Evolutionary conservation across 352 stramenopile species (phyloP), one percentile per base, ranked within the genome.

Genomic region (Globisporangium radiosum): DNA sequence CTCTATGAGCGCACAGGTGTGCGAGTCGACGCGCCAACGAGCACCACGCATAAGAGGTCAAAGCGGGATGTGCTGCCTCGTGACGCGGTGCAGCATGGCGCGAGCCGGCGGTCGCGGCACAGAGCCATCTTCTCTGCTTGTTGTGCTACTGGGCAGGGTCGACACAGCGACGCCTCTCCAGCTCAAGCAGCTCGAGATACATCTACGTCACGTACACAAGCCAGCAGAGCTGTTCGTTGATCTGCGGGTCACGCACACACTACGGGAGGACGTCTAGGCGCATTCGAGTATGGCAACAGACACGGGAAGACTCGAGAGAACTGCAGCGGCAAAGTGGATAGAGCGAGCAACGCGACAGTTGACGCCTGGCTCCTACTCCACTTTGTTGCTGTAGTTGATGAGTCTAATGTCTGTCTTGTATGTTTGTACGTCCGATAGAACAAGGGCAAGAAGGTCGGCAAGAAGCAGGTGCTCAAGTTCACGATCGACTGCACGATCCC

Each of bases 401-500:
- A 48, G 47, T 53, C 52, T 64, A 61, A 66, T 53, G 49, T 43
- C 56, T n/a, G 17, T 51, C 17, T 59, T 33, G 25, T 33, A 33
- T 33, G 25, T 33, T 3, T 33, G 2, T 33, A 3, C 25, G 25
- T 33, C 25, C 39, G 9, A 56, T 65, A 93, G 78, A 77, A 71
- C 65, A 93, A 90, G 73, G 76, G 76, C 63, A 93, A 96, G 82
- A 94, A 91, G 77, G 69, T 92, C 56, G 74, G 78, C 70, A 96
- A 96, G 81, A 96, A 96, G 82, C 70, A 90, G 63, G 59, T 92
- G 52, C 78, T 96, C 37, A 97, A 96, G 85, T 97, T 96, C 77
- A 95, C 88, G 57, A 93, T 97, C 69, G 90, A 97, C 76, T 97
- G 89, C 81, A 97, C 88, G 54, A 88, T 97, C 63, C 97, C 97